Conservation (phyloP, 371 early-diverging fungal species). For the Mucor velutinosus region DNA sequence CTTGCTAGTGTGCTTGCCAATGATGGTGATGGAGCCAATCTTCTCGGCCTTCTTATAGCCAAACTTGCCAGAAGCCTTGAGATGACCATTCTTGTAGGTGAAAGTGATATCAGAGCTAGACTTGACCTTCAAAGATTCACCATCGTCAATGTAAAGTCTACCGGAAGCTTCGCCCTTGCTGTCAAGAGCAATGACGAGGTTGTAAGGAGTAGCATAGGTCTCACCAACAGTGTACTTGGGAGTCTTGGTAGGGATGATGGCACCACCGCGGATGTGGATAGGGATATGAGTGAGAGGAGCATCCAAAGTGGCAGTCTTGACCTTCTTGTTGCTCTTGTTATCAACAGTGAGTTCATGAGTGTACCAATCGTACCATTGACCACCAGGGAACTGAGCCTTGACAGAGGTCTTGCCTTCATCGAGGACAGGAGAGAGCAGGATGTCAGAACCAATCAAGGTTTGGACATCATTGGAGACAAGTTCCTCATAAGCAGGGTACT, state of each 20-base stretch:
- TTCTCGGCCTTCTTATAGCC: constrained; percentile 30
- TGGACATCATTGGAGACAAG: constrained; percentile 34
- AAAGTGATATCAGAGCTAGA: constrained; percentile 33
- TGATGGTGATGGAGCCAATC: constrained; percentile 20
- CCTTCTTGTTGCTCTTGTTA: constrained; percentile 13
- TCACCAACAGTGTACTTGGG: constrained; percentile 51
- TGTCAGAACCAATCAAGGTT: constrained; percentile 36
- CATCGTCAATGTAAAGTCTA: constrained; percentile 62
- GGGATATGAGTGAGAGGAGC: constrained; percentile 53
- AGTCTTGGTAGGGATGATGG: constrained; percentile 50
- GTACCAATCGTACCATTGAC: constrained; percentile 61
- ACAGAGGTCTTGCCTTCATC: constrained; percentile 43
- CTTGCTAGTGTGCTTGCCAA: constrained; percentile 14
- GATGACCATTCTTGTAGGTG: constrained; percentile 25
- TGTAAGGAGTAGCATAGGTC: constrained; percentile 45
- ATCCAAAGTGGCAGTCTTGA: constrained; percentile 26
- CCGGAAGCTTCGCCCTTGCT: constrained; percentile 43
- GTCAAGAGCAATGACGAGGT: constrained; percentile 57
- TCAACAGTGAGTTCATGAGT: constrained; percentile 16
- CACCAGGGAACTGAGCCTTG: constrained; percentile 56
- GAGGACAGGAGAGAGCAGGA: constrained; percentile 65
- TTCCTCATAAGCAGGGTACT: constrained; percentile 29
- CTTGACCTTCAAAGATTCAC: constrained; percentile 43
- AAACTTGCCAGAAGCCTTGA: constrained; percentile 33
- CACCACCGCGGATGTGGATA: constrained; percentile 51